Evolutionary conservation across 2,329 filamentous ascomycete genomes (phyloP).

Genomic region (Ceratocystis cacaofunesta): DNA sequence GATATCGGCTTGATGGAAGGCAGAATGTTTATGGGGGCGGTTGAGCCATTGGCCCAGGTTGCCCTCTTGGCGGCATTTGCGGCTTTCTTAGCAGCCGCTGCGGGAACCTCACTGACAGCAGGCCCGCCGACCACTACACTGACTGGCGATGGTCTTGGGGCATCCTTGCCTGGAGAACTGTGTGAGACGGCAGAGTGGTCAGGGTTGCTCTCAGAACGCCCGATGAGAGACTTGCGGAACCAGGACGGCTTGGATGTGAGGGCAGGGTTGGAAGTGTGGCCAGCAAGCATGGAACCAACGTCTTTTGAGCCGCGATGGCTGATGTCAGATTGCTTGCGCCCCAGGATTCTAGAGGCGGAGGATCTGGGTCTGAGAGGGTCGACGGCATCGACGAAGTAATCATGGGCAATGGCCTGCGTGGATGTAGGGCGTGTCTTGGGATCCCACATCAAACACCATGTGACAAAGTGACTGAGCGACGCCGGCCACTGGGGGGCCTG

Average conservation of each 20-base stretch:
- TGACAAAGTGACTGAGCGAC: conserved; percentile 81
- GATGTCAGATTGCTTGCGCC: conserved; percentile 80
- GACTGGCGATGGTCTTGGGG: conserved; percentile 32
- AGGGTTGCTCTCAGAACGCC: conserved; percentile 46
- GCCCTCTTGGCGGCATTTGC: conserved; percentile 58
- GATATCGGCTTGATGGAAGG: conserved; percentile 91
- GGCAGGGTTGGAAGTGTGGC: conserved; percentile 26
- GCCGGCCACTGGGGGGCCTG: conserved; percentile 83
- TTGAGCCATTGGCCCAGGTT: conserved; percentile 78
- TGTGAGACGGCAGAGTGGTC: conserved; percentile 9
- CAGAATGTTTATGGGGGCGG: conserved; percentile 86
- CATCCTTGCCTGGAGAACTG: conserved; percentile 29
- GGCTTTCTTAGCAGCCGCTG: conserved; percentile 24
- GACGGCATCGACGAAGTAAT: conserved; percentile 84
- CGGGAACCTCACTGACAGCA: conserved; percentile 28
- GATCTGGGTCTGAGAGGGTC: conserved; percentile 89
- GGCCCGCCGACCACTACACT: conserved; percentile 23
- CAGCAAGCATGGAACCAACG: conserved; percentile 18
- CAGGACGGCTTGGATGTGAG: conserved; percentile 70
- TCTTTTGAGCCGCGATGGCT: conserved; percentile 54
- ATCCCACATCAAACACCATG: conserved; percentile 98
- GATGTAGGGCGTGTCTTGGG: conserved; percentile 84
- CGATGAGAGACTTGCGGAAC: conserved; percentile 91
- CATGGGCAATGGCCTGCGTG: conserved; percentile 82
- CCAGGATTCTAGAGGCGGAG: conserved; percentile 66